Percentiles rank a stretch among this genome's conserved stretches.
phyloP scores from a whole-genome alignment of 2,329 filamentous ascomycete genomes.

The Colletotrichum somersetense region DNA sequence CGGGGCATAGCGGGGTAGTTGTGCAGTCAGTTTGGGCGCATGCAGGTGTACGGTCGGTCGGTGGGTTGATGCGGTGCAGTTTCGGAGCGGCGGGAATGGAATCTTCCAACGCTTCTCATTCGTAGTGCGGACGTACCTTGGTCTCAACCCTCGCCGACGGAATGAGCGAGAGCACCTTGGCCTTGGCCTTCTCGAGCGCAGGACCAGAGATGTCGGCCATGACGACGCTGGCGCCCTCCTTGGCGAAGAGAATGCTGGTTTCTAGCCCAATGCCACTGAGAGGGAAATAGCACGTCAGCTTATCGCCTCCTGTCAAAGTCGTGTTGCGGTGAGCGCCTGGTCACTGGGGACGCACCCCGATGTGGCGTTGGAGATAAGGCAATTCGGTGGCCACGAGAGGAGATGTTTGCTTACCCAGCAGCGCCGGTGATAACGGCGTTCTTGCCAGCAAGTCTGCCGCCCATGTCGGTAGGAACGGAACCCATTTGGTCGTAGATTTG shows the following conservation, averaged over 20 bases:
- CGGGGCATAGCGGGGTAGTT: slow-evolving; percentile 38
- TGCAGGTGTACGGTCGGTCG: slow-evolving; percentile 44
- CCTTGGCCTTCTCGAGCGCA: slow-evolving; percentile 80
- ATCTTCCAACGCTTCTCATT: slow-evolving; percentile 26
- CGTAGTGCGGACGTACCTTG: slow-evolving; percentile 53
- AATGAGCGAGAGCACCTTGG: slow-evolving; percentile 80
- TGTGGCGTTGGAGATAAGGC: slow-evolving; percentile 23
- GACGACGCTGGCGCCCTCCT: slow-evolving; percentile 87
- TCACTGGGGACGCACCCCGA: slow-evolving; percentile 11
- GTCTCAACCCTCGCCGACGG: slow-evolving; percentile 74
- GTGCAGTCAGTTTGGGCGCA: not conserved
- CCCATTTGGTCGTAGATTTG: slow-evolving; percentile 44
- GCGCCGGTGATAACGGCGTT: slow-evolving; percentile 84
- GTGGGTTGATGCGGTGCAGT: slow-evolving; percentile 17
- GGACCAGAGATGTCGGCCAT: slow-evolving; percentile 87
- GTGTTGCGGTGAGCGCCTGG: slow-evolving; percentile 21
- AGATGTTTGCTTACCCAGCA: slow-evolving; percentile 74
- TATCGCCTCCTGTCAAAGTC: slow-evolving; percentile 6
- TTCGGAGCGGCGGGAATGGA: slow-evolving; percentile 32
- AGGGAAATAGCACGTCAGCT: slow-evolving; percentile 25
- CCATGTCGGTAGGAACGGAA: slow-evolving; percentile 47
- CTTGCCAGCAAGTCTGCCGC: slow-evolving; percentile 69
- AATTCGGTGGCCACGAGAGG: slow-evolving; percentile 11
- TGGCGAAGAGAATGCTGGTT: slow-evolving; percentile 88
- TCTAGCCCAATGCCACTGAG: slow-evolving; percentile 92